phyloP scores from a whole-genome alignment of 2,329 filamentous ascomycete species.

The Colletotrichum scovillei region DNA sequence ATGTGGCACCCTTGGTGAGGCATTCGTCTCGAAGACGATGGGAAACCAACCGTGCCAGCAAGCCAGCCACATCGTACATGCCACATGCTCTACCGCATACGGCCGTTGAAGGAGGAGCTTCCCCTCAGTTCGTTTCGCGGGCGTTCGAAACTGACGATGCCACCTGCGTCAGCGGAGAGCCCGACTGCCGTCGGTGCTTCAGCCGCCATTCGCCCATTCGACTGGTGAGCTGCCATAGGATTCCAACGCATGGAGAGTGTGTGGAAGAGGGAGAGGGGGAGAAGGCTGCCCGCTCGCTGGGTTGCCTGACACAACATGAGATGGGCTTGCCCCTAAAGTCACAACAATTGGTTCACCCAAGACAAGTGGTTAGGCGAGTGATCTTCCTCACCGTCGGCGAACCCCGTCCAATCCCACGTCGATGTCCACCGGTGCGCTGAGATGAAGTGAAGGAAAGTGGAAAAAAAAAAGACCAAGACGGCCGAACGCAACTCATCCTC shows the following conservation, averaged over 20 bases:
- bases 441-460: not conserved
- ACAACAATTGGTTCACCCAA: not conserved
- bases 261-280: not conserved
- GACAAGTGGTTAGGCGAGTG: not conserved
- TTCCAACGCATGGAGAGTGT: too few relatives aligned
- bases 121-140: too few relatives aligned
- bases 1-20: not conserved
- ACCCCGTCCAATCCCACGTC: not conserved
- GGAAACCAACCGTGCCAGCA: not conserved
- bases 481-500: not conserved
- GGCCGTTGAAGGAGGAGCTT: not conserved
- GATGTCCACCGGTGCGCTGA: not conserved
- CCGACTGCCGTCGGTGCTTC: not conserved
- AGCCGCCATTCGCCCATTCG: not conserved
- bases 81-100: not conserved
- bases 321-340: not conserved
- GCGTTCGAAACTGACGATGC: not conserved
- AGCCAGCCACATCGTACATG: not conserved
- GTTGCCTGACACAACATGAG: not conserved
- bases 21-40: not conserved
- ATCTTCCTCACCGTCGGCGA: not conserved
- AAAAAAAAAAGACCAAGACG: not conserved
- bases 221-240: not conserved
- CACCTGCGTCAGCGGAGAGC: not conserved
- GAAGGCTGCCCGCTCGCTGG: not conserved